Base-by-base conservation (phyloP, 2,329 filamentous ascomycete species). In the Orbilia quercus region DNA sequence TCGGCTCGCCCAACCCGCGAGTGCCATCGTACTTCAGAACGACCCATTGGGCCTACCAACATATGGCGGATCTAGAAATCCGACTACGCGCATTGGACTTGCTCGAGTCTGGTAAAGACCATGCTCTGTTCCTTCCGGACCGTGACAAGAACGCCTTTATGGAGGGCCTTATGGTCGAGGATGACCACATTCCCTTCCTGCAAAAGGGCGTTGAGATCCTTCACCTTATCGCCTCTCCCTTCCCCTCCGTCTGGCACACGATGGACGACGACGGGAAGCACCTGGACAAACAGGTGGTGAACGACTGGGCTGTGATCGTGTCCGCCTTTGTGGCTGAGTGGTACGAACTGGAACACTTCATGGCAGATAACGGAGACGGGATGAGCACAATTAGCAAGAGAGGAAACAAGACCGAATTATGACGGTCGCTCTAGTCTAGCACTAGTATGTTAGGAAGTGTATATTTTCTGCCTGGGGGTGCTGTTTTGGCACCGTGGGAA, bases 181-280 rank as follows among this genome's bases (percentile, higher is more conserved):
- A 99, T 79, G 95, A 99, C 78, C 95, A 99, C 80, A 80, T 97
- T 3, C 95, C 95, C 0, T 99, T 99, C 78, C 88, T 98, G 84
- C 83, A 83, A 36, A 86, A 91, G 36, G 95, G 95, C 0, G 94
- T 98, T 0, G 89, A 96, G 25, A 85, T 98, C 14, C 81, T 99
- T 67, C 95, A 99, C 81, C 81, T 99, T 23, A 98, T 99, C 66
- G 92, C 94, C 0, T 85, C 84, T 2, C 89, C 89, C 0, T 98
- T 98, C 79, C 93, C 93, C 0, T 58, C 76, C 0, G 90, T 96
- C 1, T 99, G 95, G 95, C 95, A 99, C 82, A 89, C 84, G 0
- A 87, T 92, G 78, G 82, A 88, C 0, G 95, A 99, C 79, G 89
- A 96, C 77, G 94, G 88, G 1, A 88, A 89, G 76, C 90, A 98